These are phyloP conservation scores for Emergomyces orientalis DNA, from an alignment of 2,329 filamentous ascomycete species.

Conservation along the genomic window DNA sequence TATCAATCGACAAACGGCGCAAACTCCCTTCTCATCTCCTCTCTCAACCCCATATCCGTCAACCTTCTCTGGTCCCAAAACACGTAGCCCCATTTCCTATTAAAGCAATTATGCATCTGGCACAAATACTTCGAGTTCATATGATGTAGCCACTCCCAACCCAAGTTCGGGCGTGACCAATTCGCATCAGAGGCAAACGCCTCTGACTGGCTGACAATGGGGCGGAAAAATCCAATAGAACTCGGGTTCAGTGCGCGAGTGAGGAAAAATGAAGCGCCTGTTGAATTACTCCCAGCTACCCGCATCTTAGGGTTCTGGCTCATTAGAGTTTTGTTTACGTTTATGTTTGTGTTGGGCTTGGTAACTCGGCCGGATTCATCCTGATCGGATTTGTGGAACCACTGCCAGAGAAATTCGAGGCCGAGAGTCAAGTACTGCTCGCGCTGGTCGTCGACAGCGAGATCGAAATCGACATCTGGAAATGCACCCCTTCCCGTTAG, in stretches of 20 bases:
- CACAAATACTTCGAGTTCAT: background rate
- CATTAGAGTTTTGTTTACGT: background rate
- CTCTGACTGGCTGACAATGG: background rate
- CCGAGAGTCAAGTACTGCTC: background rate
- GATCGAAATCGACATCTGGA: conserved; percentile 1
- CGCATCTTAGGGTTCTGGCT: background rate
- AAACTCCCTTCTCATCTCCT: background rate
- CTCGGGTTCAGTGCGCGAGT: background rate
- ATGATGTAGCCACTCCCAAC: background rate
- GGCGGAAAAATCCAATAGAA: background rate
- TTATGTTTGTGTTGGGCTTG: background rate
- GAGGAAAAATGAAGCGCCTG: background rate
- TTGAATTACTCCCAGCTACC: background rate
- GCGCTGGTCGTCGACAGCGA: background rate
- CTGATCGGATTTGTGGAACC: background rate
- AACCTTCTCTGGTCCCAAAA: conserved; percentile 4
- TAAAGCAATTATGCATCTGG: conserved; percentile 1
- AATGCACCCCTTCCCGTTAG: background rate
- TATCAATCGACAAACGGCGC: background rate
- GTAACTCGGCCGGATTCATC: background rate
- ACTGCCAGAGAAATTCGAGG: conserved; percentile 2
- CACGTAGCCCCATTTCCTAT: conserved; percentile 1
- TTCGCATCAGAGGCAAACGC: background rate
- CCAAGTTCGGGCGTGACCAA: conserved; percentile 1
- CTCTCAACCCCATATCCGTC: background rate